Base-by-base conservation (phyloP, 2,329 filamentous ascomycete genomes). In the Nemania sp. region DNA sequence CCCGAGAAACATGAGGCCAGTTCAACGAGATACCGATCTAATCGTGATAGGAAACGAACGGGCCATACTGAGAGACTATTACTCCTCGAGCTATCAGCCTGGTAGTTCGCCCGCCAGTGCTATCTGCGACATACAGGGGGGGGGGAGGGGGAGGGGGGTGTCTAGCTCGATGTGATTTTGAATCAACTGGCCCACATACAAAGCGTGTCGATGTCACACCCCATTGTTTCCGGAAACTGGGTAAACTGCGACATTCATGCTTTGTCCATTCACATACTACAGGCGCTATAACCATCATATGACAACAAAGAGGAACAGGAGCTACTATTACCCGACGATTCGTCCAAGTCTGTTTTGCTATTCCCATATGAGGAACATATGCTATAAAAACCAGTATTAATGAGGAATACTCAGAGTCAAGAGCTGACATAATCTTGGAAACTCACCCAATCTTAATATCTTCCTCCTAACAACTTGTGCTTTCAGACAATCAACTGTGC, bases 221-320 rank as follows among this genome's bases (percentile, higher is more conserved):
- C 45, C 60, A 69, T 72, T 72, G 69, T 71, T 70, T 70, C 42
- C 69, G 70, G 69, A 70, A 70, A 51, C 20, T 21, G 17, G 25
- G 53, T 34, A 4, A 37, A 43, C 47, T 57, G 34, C 48, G 59
- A 50, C 42, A 54, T 62, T 53, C 32, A 53, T 42, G 39, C 68
- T 72, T 71, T 71, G 66, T 72, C 42, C 20, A 21, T 15, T 42
- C 50, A 63, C 60, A 64, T 55, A 54, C 59, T 60, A 64, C 63
- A 49, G 54, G 37, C 29, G 43, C 54, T 13, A 47, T 35, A 57
- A 50, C 46, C 50, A 34, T 58, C 43, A 49, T 46, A 21, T 54
- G 15, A 42, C 15, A 59, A 71, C 68, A 71, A 70, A 69, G 68
- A 57, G n/a, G n/a, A 29, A 21, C 20, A 34, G 40, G 20, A 43